Evolutionary conservation across 2,329 filamentous ascomycete species (phyloP).

Genomic region (Bipolaris oryzae): DNA sequence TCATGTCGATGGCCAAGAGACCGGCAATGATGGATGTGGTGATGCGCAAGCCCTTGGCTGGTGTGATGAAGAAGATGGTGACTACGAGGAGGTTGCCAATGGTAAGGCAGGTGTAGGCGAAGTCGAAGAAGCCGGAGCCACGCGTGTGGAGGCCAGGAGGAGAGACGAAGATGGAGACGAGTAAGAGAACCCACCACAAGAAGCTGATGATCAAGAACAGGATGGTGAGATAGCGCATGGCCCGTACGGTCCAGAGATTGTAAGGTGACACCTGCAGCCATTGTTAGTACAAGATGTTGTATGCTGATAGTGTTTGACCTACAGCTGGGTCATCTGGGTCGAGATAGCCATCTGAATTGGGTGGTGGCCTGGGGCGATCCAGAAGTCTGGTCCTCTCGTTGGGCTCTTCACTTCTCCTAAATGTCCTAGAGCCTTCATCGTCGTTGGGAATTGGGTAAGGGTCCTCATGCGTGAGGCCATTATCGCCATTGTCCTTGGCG

Average conservation of each 20-base stretch:
- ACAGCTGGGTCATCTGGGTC: slow-evolving; percentile 84
- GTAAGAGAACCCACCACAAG: slow-evolving; percentile 88
- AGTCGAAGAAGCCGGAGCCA: slow-evolving; percentile 91
- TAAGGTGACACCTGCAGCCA: slow-evolving; percentile 73
- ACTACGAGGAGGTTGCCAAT: slow-evolving; percentile 75
- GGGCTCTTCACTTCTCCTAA: slow-evolving; percentile 50
- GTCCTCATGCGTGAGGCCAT: slow-evolving; percentile 34
- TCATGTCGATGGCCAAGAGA: slow-evolving; percentile 74
- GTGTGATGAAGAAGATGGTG: slow-evolving; percentile 85
- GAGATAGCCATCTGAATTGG: slow-evolving; percentile 69
- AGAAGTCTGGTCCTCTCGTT: slow-evolving; percentile 71
- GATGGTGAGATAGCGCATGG: slow-evolving; percentile 77
- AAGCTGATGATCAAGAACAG: slow-evolving; percentile 77
- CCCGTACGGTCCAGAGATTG: slow-evolving; percentile 89
- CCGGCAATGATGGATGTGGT: slow-evolving; percentile 70
- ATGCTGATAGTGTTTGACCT: slow-evolving; percentile 38
- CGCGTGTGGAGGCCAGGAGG: slow-evolving; percentile 84
- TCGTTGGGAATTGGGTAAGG: slow-evolving; percentile 27
- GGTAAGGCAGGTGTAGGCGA: slow-evolving; percentile 80
- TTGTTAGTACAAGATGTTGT: slow-evolving; percentile 26
- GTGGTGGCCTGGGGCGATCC: slow-evolving; percentile 61
- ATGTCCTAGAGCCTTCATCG: slow-evolving; percentile 34
- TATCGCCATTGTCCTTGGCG: slow-evolving; percentile 48
- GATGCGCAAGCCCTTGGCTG: slow-evolving; percentile 78
- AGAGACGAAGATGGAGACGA: slow-evolving; percentile 90